phyloP scores from a whole-genome alignment of 345 rosid genomes.

The Trapa bicornis region DNA sequence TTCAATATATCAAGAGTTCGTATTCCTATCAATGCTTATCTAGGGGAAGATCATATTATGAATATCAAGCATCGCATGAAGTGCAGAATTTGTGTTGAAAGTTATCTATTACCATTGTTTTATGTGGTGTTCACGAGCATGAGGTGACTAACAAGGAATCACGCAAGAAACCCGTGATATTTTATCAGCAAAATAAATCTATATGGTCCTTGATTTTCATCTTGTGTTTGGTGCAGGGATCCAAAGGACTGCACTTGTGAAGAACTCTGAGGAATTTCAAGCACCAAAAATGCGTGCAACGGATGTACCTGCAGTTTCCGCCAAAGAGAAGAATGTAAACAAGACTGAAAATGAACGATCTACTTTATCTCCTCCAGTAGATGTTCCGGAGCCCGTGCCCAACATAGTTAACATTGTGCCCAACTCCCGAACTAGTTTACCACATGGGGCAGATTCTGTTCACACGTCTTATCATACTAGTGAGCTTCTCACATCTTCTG shows the following conservation, averaged over 20 bases:
- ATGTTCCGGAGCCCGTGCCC: slow-evolving; percentile 2
- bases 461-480: background rate
- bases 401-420: background rate
- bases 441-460: slow-evolving; percentile 4
- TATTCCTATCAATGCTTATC: too few species aligned
- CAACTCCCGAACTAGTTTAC: slow-evolving; percentile 3
- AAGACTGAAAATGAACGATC: slow-evolving; percentile 3
- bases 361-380: slow-evolving; percentile 7
- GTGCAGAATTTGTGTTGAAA: too few species aligned
- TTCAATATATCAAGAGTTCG: too few species aligned
- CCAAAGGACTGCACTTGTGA: slow-evolving; percentile 3
- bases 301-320: slow-evolving; percentile 9
- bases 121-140: too few species aligned
- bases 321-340: slow-evolving; percentile 6
- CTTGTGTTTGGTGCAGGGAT: slow-evolving; percentile 12
- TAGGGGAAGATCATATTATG: too few species aligned
- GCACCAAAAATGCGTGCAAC: slow-evolving; percentile 8
- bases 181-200: background rate
- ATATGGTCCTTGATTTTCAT: background rate
- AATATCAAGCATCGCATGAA: too few species aligned
- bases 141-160: too few species aligned
- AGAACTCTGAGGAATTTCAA: slow-evolving; percentile 5
- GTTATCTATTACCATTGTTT: too few species aligned
- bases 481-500: background rate
- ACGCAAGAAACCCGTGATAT: too few species aligned